phyloP scores from a whole-genome alignment of 495 filamentous ascomycete genomes.

The Penicillium fimorum region DNA sequence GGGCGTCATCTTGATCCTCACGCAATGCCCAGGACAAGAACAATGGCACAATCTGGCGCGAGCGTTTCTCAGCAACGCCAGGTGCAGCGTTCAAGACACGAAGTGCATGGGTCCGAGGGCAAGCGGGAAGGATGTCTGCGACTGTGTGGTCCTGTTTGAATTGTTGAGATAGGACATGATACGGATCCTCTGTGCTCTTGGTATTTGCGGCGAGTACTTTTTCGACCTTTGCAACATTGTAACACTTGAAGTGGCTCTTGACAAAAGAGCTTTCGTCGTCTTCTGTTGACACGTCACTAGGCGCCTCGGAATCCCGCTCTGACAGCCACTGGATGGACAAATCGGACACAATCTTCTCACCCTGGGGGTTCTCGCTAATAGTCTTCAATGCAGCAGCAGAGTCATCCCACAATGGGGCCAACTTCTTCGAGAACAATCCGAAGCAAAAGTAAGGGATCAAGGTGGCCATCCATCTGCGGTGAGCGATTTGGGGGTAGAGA shows the following conservation, averaged over 20 bases:
- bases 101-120: slow-evolving; percentile 72
- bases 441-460: slow-evolving; percentile 83
- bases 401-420: slow-evolving; percentile 84
- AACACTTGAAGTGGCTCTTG: slow-evolving; percentile 70
- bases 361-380: slow-evolving; percentile 65
- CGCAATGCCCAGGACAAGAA: slow-evolving; percentile 72
- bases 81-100: slow-evolving; percentile 73
- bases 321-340: slow-evolving; percentile 81
- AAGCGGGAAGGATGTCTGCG: slow-evolving; percentile 35
- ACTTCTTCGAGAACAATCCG: slow-evolving; percentile 79
- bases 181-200: slow-evolving; percentile 21
- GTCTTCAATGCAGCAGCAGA: slow-evolving; percentile 69
- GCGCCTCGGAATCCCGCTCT: slow-evolving; percentile 43
- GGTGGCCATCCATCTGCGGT: slow-evolving; percentile 62
- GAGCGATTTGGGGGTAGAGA: slow-evolving; percentile 53
- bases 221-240: slow-evolving; percentile 63
- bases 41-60: slow-evolving; percentile 78
- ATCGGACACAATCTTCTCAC: slow-evolving; percentile 70
- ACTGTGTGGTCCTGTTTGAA: slow-evolving; percentile 38
- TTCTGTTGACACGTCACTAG: slow-evolving; percentile 22
- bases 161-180: slow-evolving; percentile 26
- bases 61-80: slow-evolving; percentile 76
- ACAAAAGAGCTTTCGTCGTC: slow-evolving; percentile 31
- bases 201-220: slow-evolving; percentile 37
- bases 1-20: slow-evolving; percentile 49